These are phyloP conservation scores for Dictyostelium brefeldianum DNA, from an alignment of 78 protist genomes.

Conservation along the genomic window DNA sequence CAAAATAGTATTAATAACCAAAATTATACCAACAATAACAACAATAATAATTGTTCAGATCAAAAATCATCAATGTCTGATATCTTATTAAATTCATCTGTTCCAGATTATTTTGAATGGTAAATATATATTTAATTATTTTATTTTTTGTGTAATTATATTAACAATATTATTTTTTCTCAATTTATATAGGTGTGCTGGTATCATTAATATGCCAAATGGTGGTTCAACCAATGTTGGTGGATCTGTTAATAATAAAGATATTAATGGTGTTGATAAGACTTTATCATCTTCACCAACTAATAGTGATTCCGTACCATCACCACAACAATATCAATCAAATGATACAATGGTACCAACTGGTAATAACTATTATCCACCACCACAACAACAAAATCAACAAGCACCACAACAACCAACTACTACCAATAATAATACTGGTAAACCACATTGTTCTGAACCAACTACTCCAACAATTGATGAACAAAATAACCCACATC, in stretches of 20 bases:
- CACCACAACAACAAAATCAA: not conserved
- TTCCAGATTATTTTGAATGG: constrained; percentile 44
- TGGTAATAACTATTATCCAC: not conserved
- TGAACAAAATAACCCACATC: not conserved
- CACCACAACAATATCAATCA: constrained; percentile 13
- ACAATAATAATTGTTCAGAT: not conserved
- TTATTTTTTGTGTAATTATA: too few species aligned
- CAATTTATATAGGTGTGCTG: constrained; percentile 51
- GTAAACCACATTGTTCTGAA: not conserved
- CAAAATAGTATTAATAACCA: too few species aligned
- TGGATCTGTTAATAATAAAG: not conserved
- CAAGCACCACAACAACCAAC: not conserved
- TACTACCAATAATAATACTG: too few species aligned
- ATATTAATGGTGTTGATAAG: not conserved
- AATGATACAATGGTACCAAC: constrained; percentile 21
- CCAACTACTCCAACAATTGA: constrained; percentile 3
- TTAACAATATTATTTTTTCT: not conserved
- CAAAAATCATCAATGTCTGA: constrained; percentile 21
- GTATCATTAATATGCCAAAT: constrained; percentile 16
- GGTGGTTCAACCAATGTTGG: constrained; percentile 6
- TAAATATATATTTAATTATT: not conserved
- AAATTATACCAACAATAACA: not conserved
- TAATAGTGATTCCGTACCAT: constrained; percentile 5
- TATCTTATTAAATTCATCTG: not conserved
- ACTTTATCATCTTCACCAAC: not conserved